Conservation (phyloP, 805 yeast species). For the Cyberlindnera sargentensis region DNA sequence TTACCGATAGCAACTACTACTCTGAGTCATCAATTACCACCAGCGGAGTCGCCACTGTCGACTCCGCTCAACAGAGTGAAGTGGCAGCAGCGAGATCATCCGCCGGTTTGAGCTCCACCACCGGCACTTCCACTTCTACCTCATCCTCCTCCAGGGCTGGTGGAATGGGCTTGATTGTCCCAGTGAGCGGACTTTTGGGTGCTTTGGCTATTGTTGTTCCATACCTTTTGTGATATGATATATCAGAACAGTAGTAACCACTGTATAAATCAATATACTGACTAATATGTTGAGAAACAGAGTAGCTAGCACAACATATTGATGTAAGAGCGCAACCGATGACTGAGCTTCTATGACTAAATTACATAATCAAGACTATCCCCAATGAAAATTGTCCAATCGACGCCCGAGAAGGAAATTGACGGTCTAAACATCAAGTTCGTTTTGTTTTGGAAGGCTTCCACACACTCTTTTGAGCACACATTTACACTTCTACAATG, state of each 20-base stretch:
- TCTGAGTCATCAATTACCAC: slow-evolving; percentile 24
- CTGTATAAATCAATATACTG: too few relatives aligned
- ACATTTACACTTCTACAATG: slow-evolving; percentile 28
- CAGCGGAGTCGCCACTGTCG: slow-evolving; percentile 19
- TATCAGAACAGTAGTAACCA: too few relatives aligned
- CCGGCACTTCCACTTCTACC: slow-evolving; percentile 8
- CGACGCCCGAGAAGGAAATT: too few relatives aligned
- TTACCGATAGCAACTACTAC: slow-evolving; percentile 33
- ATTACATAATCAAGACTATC: too few relatives aligned
- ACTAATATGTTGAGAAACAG: too few relatives aligned
- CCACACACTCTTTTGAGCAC: too few relatives aligned
- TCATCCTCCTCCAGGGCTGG: slow-evolving; percentile 10
- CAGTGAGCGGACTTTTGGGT: slow-evolving; percentile 19
- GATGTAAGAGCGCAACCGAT: too few relatives aligned
- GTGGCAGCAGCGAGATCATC: slow-evolving; percentile 15
- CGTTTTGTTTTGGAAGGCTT: too few relatives aligned
- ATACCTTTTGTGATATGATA: slow-evolving; percentile 10
- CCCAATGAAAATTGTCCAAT: too few relatives aligned
- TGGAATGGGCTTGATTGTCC: slow-evolving; percentile 14
- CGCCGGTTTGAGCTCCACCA: slow-evolving; percentile 13
- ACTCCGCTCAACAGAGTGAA: slow-evolving; percentile 13
- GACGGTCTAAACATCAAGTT: too few relatives aligned
- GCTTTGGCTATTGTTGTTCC: slow-evolving; percentile 17
- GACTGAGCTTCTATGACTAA: too few relatives aligned
- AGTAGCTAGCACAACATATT: too few relatives aligned